Base-by-base conservation (phyloP, 169 alveolate species). In the Miamiensis avidus region DNA sequence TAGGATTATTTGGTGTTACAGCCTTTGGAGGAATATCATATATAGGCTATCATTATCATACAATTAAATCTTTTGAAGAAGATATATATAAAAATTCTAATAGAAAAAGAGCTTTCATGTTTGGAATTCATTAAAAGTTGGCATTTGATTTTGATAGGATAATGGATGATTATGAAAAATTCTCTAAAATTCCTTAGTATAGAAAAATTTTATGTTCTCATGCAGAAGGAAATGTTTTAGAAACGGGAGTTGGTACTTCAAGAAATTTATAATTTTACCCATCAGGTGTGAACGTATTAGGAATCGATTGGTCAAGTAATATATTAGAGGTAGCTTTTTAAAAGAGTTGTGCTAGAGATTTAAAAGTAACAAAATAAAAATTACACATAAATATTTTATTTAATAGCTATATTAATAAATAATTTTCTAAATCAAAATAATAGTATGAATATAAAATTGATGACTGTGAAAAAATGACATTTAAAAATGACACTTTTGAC, bases 191-290 rank as follows among this genome's bases (percentile, higher is more conserved):
- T 49, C 6, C 76, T 34, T 34, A 79, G 31, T 88, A 83, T 65
- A 29, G 92, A 33, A 74, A 82, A 33, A 75, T 79, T 28, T 69
- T 89, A 65, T 73, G 76, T 33, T 65, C 83, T 34, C 75, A 84
- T 27, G 88, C 89, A 27, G 31, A 64, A 82, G 93, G 93, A 4
- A 31, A 65, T 20, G 86, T 89, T 16, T 74, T 89, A 32, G 93
- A 89, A 85, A 85, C 90, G 4, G 90, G 88, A 28, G 76, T 89
- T 0, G 93, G 93, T 1, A 76, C 89, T 28, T 77, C 87, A 0
- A 33, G 90, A 76, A 89, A 89, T 65, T 29, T 83, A 4, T 84
- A 85, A 31, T 81, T 33, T 73, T 78, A 84, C 49, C 84, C 84
- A 29, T 32, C 76, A 32, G 78, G 83, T 0, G 79, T 87, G 28